Percentiles rank a stretch among this genome's conserved stretches.
Conservation (phyloP, 2,329 filamentous ascomycete genomes). For the Dendryphion nanum region DNA sequence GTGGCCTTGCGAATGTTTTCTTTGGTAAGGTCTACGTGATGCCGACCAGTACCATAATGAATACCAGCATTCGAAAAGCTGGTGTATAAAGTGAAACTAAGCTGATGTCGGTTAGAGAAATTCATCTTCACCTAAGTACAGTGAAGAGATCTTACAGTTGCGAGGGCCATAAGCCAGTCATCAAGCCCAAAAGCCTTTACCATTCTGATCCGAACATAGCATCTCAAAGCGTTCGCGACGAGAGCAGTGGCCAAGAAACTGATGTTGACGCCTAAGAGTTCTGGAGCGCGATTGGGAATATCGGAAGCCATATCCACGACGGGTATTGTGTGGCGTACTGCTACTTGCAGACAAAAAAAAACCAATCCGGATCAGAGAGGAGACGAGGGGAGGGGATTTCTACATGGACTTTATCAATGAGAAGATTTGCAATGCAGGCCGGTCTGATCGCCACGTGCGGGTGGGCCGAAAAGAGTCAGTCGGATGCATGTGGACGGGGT, state of each 20-base stretch:
- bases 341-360: too few species aligned
- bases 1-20: conserved; percentile 21
- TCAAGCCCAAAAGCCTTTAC: conserved; percentile 36
- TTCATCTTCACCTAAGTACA: too few species aligned
- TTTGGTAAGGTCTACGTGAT: conserved; percentile 20
- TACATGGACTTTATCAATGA: too few species aligned
- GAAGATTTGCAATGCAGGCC: too few species aligned
- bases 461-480: too few species aligned
- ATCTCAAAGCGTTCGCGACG: conserved; percentile 25
- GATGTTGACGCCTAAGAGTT: conserved; percentile 30
- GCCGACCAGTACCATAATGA: conserved; percentile 29
- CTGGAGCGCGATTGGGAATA: conserved; percentile 31
- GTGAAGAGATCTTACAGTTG: conserved; percentile 21
- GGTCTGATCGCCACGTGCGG: too few species aligned
- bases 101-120: conserved; percentile 7
- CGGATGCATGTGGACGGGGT: too few species aligned
- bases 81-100: conserved; percentile 24
- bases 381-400: too few species aligned
- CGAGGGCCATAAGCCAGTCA: conserved; percentile 34
- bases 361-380: too few species aligned
- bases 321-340: too few species aligned
- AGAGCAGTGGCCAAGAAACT: conserved; percentile 24
- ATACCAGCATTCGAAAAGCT: conserved; percentile 27
- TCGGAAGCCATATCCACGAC: conserved; percentile 22
- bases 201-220: conserved; percentile 30